A percentile compares a stretch with the other conserved stretches of the same genome.
Conservation (phyloP, 2,329 filamentous ascomycete genomes). For the Calonectria crousiana region DNA sequence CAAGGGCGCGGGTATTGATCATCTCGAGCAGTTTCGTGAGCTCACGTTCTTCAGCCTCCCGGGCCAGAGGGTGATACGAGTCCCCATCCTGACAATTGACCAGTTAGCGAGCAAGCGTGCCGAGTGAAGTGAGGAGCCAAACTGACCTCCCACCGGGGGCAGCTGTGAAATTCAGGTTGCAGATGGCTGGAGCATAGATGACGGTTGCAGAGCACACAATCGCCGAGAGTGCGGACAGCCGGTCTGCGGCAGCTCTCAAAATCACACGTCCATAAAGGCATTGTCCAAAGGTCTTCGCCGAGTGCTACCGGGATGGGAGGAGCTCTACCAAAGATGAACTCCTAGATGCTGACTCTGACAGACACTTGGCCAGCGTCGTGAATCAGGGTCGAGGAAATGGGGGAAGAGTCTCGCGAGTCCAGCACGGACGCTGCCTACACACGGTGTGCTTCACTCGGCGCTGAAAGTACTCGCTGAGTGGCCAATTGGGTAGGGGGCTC, state of each 20-base stretch:
- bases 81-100: conserved; percentile 48
- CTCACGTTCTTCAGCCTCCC: conserved; percentile 50
- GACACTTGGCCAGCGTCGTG: too few species aligned
- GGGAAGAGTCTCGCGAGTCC: too few species aligned
- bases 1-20: conserved; percentile 53
- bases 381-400: too few species aligned
- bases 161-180: neutral
- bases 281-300: neutral
- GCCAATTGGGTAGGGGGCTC: too few species aligned
- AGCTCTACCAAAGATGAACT: too few species aligned
- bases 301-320: neutral
- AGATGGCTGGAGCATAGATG: neutral
- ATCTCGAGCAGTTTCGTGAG: conserved; percentile 48
- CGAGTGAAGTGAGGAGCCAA: neutral
- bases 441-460: too few species aligned
- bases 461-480: too few species aligned
- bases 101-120: conserved; percentile 27
- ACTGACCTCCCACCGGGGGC: neutral
- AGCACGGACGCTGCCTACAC: too few species aligned
- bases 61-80: conserved; percentile 48
- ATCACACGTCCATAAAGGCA: neutral
- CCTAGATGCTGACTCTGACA: too few species aligned
- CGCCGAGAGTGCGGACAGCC: neutral
- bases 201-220: neutral
- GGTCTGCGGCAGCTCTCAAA: neutral